Percentiles rank a stretch among this genome's conserved stretches.
Evolutionary conservation across 2,329 filamentous ascomycete species (phyloP).

Genomic region (Cadophora sp.): DNA sequence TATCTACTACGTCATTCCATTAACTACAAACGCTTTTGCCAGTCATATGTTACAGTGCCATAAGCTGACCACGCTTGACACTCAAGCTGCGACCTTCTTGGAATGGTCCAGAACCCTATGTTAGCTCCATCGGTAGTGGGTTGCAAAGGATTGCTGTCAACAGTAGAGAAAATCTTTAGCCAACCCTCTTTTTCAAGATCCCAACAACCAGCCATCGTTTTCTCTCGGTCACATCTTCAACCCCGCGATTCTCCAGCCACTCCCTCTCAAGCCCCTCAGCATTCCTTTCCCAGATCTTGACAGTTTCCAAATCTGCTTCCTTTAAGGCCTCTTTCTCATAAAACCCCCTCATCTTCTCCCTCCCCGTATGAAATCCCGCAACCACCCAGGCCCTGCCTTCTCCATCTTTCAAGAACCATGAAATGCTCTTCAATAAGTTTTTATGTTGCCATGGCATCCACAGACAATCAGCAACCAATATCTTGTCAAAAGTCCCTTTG

Average conservation of each 20-base stretch:
- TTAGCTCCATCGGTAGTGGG: not conserved
- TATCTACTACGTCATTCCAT: too few relatives aligned
- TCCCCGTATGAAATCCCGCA: constrained; percentile 75
- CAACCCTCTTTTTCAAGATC: constrained; percentile 49
- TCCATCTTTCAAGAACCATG: constrained; percentile 60
- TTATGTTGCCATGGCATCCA: constrained; percentile 78
- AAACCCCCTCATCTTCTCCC: constrained; percentile 69
- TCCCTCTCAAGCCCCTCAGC: constrained; percentile 66
- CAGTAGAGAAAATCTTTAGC: not conserved
- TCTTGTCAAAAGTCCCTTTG: constrained; percentile 59
- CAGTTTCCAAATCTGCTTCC: constrained; percentile 61
- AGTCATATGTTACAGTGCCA: too few relatives aligned
- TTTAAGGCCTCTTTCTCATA: constrained; percentile 58
- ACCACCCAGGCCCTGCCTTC: constrained; percentile 65
- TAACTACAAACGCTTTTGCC: too few relatives aligned
- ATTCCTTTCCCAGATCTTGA: constrained; percentile 73
- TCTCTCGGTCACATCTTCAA: constrained; percentile 65
- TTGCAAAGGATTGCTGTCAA: not conserved
- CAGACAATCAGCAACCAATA: constrained; percentile 75
- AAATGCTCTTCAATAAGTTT: constrained; percentile 68
- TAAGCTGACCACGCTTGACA: too few relatives aligned
- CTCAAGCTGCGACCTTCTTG: too few relatives aligned
- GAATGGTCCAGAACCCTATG: not conserved
- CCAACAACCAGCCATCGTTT: constrained; percentile 76
- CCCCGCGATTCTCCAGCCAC: constrained; percentile 66